Base-by-base conservation (phyloP, 768 basidiomycete species). In the Lactifluus rugatus region DNA sequence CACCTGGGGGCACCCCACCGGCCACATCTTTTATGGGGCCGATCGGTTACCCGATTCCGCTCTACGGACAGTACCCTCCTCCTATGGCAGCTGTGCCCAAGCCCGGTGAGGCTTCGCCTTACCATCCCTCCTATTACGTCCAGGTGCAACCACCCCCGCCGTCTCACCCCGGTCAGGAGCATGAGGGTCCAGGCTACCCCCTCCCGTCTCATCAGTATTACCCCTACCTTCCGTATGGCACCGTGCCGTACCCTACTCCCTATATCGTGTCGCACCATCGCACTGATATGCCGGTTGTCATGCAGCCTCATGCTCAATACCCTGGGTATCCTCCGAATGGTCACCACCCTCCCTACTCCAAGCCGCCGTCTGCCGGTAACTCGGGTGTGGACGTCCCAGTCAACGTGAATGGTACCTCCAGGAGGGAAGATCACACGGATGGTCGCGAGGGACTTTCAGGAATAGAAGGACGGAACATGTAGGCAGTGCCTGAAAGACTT, bases 11-110 rank as follows among this genome's bases (percentile, higher is more conserved):
- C 28, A 60, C 73, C 56, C 75, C 79, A 58, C 76, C 81, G 51
- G 75, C 75, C 46, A 73, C 79, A 68, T 69, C 77, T 50, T 85
- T 80, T 70, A 74, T 83, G 70, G 71, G 74, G 48, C 74, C 74
- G 16, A 69, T 81, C 37, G 74, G 77, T 50, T 81, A 81, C 64
- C 76, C 79, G 50, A 74, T 80, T 47, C 76, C 76, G 44, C 79
- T 79, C 62, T 83, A 80, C 60, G 73, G 76, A 64, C 80, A 81
- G 64, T 83, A 82, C 69, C 72, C 81, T 25, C 72, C 81, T 25
- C 71, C 75, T 39, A 68, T 74, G 2, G 57, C 71, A 31, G 9
- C 72, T 37, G 67, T 76, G 57, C 69, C 77, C 44, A 82, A 82
- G 69, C 79, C 80, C 21, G 76, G 78, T 51, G 73, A 78, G 62